These are phyloP conservation scores for Rhizopus sp. DNA, from an alignment of 371 early-diverging fungal species.

Conservation along the genomic window DNA sequence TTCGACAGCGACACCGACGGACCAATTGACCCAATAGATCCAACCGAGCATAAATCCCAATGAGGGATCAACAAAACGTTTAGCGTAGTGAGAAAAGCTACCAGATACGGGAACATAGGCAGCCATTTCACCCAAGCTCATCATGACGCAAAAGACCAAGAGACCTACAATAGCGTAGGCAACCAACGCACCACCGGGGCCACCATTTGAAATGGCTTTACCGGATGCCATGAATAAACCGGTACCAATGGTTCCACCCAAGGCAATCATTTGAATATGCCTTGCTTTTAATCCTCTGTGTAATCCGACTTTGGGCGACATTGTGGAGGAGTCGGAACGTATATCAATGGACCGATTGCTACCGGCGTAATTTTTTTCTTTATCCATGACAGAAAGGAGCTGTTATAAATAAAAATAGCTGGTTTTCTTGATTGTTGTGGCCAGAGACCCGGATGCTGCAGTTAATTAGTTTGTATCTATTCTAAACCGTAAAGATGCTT, in stretches of 20 bases:
- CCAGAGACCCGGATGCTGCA: slow-evolving; percentile 43
- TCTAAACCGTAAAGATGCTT: no score
- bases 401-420: no score
- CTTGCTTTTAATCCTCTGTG: slow-evolving; percentile 46
- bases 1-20: slow-evolving; percentile 81
- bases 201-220: slow-evolving; percentile 71
- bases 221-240: slow-evolving; percentile 92
- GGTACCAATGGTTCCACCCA: slow-evolving; percentile 71
- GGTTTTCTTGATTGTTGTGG: slow-evolving; percentile 32
- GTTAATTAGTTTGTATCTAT: no score
- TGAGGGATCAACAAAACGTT: slow-evolving; percentile 83
- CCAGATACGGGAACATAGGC: slow-evolving; percentile 84
- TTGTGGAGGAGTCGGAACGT: no score
- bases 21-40: slow-evolving; percentile 86
- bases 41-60: slow-evolving; percentile 80
- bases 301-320: no score
- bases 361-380: no score
- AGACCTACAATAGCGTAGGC: slow-evolving; percentile 75
- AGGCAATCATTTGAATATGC: slow-evolving; percentile 66
- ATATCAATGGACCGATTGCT: no score
- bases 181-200: slow-evolving; percentile 75
- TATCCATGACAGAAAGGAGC: no score
- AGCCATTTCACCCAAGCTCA: slow-evolving; percentile 87
- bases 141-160: slow-evolving; percentile 84
- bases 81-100: slow-evolving; percentile 81